Evolutionary conservation across 495 filamentous ascomycete genomes (phyloP).

Genomic region (Tuber aestivum): DNA sequence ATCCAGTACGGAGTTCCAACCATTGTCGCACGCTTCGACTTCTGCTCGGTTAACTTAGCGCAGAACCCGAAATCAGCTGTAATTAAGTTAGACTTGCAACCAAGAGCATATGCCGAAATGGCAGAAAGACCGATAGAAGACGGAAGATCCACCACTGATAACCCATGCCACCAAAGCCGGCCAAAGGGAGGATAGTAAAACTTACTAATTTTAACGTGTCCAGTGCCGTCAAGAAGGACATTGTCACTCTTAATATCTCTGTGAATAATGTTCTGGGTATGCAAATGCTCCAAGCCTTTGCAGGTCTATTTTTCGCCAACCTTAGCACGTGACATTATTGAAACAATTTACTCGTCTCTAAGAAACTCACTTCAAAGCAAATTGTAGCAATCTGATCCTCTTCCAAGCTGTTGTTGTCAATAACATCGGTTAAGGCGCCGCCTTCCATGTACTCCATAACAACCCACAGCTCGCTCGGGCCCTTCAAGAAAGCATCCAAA

Average conservation of each 20-base stretch:
- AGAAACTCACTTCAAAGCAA: conserved; percentile 71
- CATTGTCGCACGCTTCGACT: conserved; percentile 97
- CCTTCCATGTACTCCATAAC: conserved; percentile 99
- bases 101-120: conserved; percentile 40
- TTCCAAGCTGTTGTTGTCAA: conserved; percentile 90
- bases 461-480: conserved; percentile 93
- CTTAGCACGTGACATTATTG: background rate
- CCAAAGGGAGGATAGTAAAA: conserved; percentile 19
- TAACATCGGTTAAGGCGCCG: conserved; percentile 93
- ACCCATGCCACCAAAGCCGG: background rate
- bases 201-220: conserved; percentile 97
- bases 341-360: background rate
- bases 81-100: conserved; percentile 15
- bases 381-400: conserved; percentile 98
- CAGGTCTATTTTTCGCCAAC: conserved; percentile 61
- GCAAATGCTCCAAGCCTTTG: conserved; percentile 86
- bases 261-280: conserved; percentile 94
- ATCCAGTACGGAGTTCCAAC: conserved; percentile 99
- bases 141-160: background rate
- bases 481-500: conserved; percentile 90
- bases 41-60: conserved; percentile 93
- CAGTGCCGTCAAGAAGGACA: conserved; percentile 84
- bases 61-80: conserved; percentile 98
- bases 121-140: background rate
- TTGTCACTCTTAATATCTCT: conserved; percentile 99